Percentiles rank a stretch among this genome's conserved stretches.
These are phyloP conservation scores for Boletus fagicola DNA, from an alignment of 768 basidiomycete species.

Conservation along the genomic window DNA sequence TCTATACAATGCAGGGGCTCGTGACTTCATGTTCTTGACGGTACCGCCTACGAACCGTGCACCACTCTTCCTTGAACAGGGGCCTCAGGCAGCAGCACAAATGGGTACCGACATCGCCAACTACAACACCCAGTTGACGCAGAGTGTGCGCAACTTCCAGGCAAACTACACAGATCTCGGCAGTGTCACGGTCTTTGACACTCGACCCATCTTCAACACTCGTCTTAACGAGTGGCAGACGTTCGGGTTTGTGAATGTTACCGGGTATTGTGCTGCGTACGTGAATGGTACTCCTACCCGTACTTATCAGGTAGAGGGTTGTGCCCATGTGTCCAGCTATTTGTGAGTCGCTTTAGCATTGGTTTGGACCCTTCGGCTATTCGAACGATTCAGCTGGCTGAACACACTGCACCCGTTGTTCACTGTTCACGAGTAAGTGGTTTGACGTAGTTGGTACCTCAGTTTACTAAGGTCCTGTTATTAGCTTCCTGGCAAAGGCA, in stretches of 20 bases:
- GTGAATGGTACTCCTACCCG: slow-evolving; percentile 51
- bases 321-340: slow-evolving; percentile 62
- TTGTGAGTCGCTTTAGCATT: slow-evolving; percentile 45
- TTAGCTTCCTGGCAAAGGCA: slow-evolving; percentile 52
- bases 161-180: slow-evolving; percentile 42
- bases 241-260: slow-evolving; percentile 57
- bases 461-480: background rate
- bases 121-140: slow-evolving; percentile 50
- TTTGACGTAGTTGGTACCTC: background rate
- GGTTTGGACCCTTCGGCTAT: background rate
- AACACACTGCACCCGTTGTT: slow-evolving; percentile 61
- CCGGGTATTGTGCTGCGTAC: slow-evolving; percentile 59
- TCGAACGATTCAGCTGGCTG: slow-evolving; percentile 46
- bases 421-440: slow-evolving; percentile 56
- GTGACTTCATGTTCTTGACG: slow-evolving; percentile 62
- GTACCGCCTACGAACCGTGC: slow-evolving; percentile 60
- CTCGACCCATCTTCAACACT: slow-evolving; percentile 56
- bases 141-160: slow-evolving; percentile 41
- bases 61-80: slow-evolving; percentile 49
- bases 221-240: slow-evolving; percentile 51
- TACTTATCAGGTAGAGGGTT: slow-evolving; percentile 55
- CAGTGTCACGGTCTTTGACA: slow-evolving; percentile 51
- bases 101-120: slow-evolving; percentile 40
- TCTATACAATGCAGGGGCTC: slow-evolving; percentile 43
- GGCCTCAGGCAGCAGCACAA: slow-evolving; percentile 23